A percentile compares a stretch with the other conserved stretches of the same genome.
phyloP scores from a whole-genome alignment of 192 early-diverging fungal genomes.

The Entomortierella chlamydospora region DNA sequence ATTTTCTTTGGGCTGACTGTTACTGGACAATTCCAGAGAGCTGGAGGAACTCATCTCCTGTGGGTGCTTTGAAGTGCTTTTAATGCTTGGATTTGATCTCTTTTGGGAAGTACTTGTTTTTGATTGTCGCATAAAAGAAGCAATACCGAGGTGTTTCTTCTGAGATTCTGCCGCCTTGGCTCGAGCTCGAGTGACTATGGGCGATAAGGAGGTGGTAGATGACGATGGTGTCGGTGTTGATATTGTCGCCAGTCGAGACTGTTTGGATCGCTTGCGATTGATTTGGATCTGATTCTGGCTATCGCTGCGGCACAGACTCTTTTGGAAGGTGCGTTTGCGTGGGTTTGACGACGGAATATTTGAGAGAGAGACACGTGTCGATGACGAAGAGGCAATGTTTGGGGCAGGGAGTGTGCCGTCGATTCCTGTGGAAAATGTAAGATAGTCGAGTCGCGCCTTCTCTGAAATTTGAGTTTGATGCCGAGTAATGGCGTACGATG shows the following conservation, averaged over 20 bases:
- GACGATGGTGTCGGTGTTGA: slow-evolving; percentile 2
- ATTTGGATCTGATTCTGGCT: slow-evolving; percentile 9
- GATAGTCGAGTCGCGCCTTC: slow-evolving; percentile 30
- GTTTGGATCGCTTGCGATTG: slow-evolving; percentile 17
- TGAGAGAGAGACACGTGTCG: slow-evolving; percentile 2
- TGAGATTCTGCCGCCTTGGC: slow-evolving; percentile 10
- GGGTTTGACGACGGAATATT: slow-evolving; percentile 1
- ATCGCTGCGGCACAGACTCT: slow-evolving; percentile 10
- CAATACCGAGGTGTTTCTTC: slow-evolving; percentile 12
- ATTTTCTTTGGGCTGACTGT: neutral
- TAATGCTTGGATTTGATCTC: slow-evolving; percentile 29
- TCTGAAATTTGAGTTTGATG: slow-evolving; percentile 31
- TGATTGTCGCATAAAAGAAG: slow-evolving; percentile 38
- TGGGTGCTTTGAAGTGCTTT: neutral
- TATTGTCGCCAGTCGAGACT: slow-evolving; percentile 10
- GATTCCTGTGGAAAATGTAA: slow-evolving; percentile 41
- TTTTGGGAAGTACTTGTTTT: slow-evolving; percentile 52
- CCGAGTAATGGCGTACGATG: slow-evolving; percentile 36
- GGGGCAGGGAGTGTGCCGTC: slow-evolving; percentile 26
- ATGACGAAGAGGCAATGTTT: neutral
- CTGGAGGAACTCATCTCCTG: slow-evolving; percentile 1
- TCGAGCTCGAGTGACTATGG: slow-evolving; percentile 20
- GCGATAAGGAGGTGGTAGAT: neutral
- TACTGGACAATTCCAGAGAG: slow-evolving; percentile 3
- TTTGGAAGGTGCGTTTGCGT: slow-evolving; percentile 21